Conservation (phyloP, 768 basidiomycete species). For the Neoboletus magnificus region DNA sequence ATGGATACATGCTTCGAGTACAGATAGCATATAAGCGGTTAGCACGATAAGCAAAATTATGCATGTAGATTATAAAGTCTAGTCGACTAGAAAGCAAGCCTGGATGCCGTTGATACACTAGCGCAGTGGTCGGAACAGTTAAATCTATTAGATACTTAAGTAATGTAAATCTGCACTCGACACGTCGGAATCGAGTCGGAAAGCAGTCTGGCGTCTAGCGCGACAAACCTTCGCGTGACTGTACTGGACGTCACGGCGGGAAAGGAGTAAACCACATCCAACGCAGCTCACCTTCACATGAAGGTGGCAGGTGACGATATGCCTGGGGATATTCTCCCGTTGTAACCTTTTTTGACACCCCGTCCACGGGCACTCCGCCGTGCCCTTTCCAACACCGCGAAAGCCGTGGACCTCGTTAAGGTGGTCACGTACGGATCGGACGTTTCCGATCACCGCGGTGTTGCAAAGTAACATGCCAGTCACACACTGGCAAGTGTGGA, state of each 20-base stretch:
- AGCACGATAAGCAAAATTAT: background rate
- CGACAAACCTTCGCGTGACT: conserved; percentile 15
- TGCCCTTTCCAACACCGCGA: conserved; percentile 1
- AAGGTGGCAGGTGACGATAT: conserved; percentile 17
- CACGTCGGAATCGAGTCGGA: too few relatives aligned
- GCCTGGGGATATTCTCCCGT: conserved; percentile 19
- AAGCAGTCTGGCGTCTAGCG: background rate
- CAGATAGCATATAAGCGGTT: background rate
- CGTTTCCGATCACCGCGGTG: background rate
- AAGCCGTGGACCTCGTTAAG: conserved; percentile 11
- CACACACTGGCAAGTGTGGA: conserved; percentile 3
- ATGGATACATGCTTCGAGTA: background rate
- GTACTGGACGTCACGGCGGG: conserved; percentile 19
- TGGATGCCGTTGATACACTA: background rate
- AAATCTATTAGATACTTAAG: background rate
- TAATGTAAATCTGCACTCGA: background rate
- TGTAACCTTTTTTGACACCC: conserved; percentile 8
- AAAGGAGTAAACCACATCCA: conserved; percentile 12
- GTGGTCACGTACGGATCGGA: conserved; percentile 13
- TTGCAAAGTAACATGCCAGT: conserved; percentile 3
- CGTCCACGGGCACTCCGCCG: conserved; percentile 4
- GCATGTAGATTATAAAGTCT: background rate
- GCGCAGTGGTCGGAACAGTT: background rate
- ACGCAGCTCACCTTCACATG: conserved; percentile 6
- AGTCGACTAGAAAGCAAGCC: background rate